Base-by-base conservation (phyloP, 1,139 yeast species). In the Geotrichum bryndzae region DNA sequence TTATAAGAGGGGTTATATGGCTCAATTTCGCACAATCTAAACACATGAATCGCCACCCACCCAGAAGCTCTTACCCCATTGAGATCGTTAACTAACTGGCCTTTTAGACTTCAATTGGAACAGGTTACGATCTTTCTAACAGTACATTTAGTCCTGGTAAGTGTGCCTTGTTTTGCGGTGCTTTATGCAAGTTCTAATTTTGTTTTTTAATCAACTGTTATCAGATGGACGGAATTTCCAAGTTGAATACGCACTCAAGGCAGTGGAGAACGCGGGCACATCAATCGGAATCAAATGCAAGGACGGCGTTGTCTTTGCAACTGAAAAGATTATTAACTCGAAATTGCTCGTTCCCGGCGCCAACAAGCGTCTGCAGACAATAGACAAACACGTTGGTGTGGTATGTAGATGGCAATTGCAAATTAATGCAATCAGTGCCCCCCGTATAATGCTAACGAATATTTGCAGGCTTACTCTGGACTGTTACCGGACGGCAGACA, bases 231-330 rank as follows among this genome's bases (percentile, higher is more conserved):
- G 99, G 78, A 94, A 92, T 77, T 95, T 95, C 79, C 99, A 95
- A 77, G 99, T 94, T 29, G 99, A 95, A 77, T 95, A 95, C 71
- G 99, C 99, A 53, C 82, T 88, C 73, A 95, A 95, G 75, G 99
- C 99, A 1, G 98, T 94, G 7, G 99, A 95, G 75, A 92, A 91
- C 72, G 97, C 97, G 54, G 95, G 97, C 15, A 94, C 99, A 0
- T 87, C 97, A 35, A 82, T 95, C 68, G 99, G 98, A 51, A 87
- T 95, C 73, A 88, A 89, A 74, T 90, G 90, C 76, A 84, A 84
- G 70, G 98, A 94, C 72, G 99, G 99, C 56, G 83, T 95, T 54
- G 97, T 94, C 22, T 82, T 94, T 67, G 99, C 98, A n/a, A 96
- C 90, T 35, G 99, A 94, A 76, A 94, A 94, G 78, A 82, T 92